Base-by-base conservation (phyloP, 352 stramenopile genomes). In the Globisporangium uncinulatum region DNA sequence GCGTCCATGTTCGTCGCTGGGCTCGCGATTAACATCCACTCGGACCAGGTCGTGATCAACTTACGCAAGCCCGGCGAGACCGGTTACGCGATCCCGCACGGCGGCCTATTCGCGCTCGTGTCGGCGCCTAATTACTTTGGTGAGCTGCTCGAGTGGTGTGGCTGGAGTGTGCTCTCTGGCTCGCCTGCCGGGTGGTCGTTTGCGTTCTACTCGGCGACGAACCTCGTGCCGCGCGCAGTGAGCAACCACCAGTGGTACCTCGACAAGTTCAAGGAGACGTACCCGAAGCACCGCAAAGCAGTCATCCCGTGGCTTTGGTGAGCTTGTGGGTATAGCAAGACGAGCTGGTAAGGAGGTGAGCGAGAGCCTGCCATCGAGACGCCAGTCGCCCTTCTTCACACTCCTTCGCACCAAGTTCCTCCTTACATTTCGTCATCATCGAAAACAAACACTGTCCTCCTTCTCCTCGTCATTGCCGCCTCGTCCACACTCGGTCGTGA, bases 51-150 rank as follows among this genome's bases (percentile, higher is more conserved):
- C 43, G 69, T 92, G 43, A 88, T 88, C 61, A 42, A 79, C 57
- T 62, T 92, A 51, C 81, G 79, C 54, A 71, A 73, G 36, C 75
- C 77, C 4, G 70, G 74, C 14, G 75, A 88, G 51, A 76, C 64
- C 9, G 71, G 59, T 31, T 92, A 89, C 57, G 65, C 70, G 37
- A 83, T 92, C 45, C 81, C 81, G 1, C 44, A 62, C 45, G 79
- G 79, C 4, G 78, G 73, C 19, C 59, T 92, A 61, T 92, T 92
- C 56, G 62, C 74, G 63, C 83, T 75, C 44, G 67, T 92, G n/a
- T 86, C 79, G 41, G 76, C 75, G n/a, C 74, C 81, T 9, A 92
- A 92, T 65, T 87, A 88, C 57, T 68, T 92, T 34, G 79, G 76
- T 11, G 81, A 92, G 51, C 67, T 88, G n/a, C 58, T 92, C 50